These are phyloP conservation scores for Tolypocladium cylindrosporum DNA, from an alignment of 2,329 filamentous ascomycete species.

Conservation along the genomic window DNA sequence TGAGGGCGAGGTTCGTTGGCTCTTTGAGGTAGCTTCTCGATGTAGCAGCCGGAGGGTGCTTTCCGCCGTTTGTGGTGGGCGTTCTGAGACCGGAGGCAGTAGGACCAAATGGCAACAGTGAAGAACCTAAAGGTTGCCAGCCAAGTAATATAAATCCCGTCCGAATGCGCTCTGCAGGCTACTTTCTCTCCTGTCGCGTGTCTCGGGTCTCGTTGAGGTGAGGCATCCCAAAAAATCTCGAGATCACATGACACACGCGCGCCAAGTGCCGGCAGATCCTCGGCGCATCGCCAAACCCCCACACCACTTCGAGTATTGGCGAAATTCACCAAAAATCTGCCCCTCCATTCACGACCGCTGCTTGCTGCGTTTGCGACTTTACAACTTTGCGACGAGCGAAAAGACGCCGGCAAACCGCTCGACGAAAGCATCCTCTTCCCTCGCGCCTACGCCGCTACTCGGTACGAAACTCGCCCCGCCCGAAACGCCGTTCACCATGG, in stretches of 20 bases:
- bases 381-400: conserved; percentile 1
- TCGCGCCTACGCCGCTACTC: background rate
- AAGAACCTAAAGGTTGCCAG: no score
- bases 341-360: conserved; percentile 23
- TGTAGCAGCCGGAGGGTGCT: background rate
- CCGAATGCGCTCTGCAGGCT: background rate
- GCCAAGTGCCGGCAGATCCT: conserved; percentile 19
- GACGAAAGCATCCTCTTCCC: background rate
- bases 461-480: conserved; percentile 4
- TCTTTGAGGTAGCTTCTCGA: background rate
- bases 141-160: background rate
- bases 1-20: background rate
- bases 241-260: conserved; percentile 26
- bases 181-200: background rate
- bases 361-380: conserved; percentile 7
- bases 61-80: background rate
- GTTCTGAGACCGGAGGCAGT: background rate
- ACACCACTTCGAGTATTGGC: conserved; percentile 26
- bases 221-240: conserved; percentile 15
- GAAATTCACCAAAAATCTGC: conserved; percentile 33
- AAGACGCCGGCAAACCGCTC: background rate
- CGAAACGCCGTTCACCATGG: conserved; percentile 20
- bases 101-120: background rate
- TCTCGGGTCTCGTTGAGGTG: background rate
- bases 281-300: conserved; percentile 20